A percentile compares a stretch with the other conserved stretches of the same genome.
These are phyloP conservation scores for Leishmania guyanensis DNA, from an alignment of 208 protist genomes.

Conservation along the genomic window DNA sequence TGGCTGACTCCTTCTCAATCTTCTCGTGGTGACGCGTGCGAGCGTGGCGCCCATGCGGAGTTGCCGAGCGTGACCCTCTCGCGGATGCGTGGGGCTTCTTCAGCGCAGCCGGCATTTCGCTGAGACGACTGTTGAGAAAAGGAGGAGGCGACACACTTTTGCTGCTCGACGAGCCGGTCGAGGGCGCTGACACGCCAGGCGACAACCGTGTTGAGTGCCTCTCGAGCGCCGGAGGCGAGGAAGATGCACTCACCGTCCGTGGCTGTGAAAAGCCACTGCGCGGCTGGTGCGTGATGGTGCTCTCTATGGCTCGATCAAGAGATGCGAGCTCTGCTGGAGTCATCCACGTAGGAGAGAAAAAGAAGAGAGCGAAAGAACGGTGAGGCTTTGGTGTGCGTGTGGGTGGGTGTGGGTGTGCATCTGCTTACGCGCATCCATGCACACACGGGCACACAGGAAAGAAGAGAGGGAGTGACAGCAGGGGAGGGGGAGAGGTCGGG, in stretches of 20 bases:
- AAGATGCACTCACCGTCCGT: not conserved
- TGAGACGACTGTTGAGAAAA: not conserved
- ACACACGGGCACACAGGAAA: not conserved
- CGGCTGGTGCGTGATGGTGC: constrained; percentile 10
- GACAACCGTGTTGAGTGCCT: not conserved
- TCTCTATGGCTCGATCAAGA: constrained; percentile 4
- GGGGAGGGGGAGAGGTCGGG: not conserved
- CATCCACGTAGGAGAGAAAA: not conserved
- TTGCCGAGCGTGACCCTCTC: not conserved
- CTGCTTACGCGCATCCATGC: not conserved
- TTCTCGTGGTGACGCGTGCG: not conserved
- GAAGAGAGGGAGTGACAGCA: not conserved
- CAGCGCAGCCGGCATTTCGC: not conserved
- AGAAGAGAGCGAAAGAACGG: not conserved
- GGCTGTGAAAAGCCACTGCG: not conserved
- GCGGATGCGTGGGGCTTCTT: not conserved
- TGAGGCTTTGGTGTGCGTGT: not conserved
- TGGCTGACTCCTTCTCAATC: not conserved
- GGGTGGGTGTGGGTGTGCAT: not conserved
- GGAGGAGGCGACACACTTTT: not conserved
- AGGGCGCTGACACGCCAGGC: not conserved
- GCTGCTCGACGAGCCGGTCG: not conserved
- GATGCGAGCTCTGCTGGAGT: not conserved
- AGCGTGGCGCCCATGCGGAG: not conserved
- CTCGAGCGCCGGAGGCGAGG: not conserved